phyloP scores from a whole-genome alignment of 139 green algal species.

The Chlorella vulgaris region DNA sequence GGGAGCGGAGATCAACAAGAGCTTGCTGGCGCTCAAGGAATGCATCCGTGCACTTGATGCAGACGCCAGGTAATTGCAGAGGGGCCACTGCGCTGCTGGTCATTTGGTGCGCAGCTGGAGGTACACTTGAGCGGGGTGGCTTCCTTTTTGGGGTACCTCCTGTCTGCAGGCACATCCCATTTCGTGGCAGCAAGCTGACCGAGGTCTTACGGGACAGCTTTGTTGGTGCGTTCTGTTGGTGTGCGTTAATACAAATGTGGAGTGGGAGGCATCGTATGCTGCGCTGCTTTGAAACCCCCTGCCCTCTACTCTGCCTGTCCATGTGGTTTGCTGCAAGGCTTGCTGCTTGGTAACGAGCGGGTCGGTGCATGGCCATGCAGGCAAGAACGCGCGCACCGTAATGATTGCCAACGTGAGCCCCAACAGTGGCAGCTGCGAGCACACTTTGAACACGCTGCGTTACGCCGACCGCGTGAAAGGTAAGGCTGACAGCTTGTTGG shows the following conservation, averaged over 20 bases:
- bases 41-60: constrained; percentile 93
- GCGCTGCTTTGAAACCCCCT: too few species aligned
- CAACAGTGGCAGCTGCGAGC: constrained; percentile 84
- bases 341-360: neutral
- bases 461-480: constrained; percentile 97
- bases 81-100: too few species aligned
- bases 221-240: constrained; percentile 21
- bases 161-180: constrained; percentile 87
- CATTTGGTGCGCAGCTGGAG: neutral
- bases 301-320: too few species aligned
- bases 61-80: constrained; percentile 65
- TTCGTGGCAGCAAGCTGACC: constrained; percentile 94
- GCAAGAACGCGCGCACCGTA: constrained; percentile 86
- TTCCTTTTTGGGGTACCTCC: neutral
- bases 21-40: constrained; percentile 94
- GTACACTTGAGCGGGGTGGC: neutral
- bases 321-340: too few species aligned
- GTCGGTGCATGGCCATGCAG: neutral
- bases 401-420: constrained; percentile 99
- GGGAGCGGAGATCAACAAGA: constrained; percentile 99
- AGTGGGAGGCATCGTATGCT: too few species aligned
- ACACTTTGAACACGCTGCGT: constrained; percentile 98
- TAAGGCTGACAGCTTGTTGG: neutral
- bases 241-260: too few species aligned
- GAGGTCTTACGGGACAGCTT: constrained; percentile 70